Percentiles rank a stretch among this genome's conserved stretches.
Conservation (phyloP, 768 basidiomycete species). For the Suillus tomentosus region DNA sequence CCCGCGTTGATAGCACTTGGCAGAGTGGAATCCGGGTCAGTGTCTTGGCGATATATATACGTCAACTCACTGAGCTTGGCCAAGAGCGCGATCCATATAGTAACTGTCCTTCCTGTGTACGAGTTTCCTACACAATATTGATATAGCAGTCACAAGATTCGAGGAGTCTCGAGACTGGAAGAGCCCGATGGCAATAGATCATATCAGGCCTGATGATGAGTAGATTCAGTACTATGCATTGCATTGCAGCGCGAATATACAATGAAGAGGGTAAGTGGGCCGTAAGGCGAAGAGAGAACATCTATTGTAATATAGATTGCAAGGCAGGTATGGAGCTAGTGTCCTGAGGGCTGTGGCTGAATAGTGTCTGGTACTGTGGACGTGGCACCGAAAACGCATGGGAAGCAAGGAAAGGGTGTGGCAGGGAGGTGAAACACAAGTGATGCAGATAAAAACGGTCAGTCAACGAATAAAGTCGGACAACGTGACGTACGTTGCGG, state of each 20-base stretch:
- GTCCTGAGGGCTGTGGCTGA: slow-evolving; percentile 5
- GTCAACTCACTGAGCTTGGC: neutral
- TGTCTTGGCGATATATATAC: neutral
- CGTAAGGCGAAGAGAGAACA: neutral
- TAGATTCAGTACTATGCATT: slow-evolving; percentile 28
- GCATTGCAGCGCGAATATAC: slow-evolving; percentile 36
- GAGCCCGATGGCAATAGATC: neutral
- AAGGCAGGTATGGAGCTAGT: slow-evolving; percentile 5
- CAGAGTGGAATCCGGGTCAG: neutral
- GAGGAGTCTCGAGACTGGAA: neutral
- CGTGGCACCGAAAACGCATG: neutral
- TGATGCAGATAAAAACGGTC: neutral
- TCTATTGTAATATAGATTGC: slow-evolving; percentile 6
- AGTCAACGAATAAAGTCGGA: neutral
- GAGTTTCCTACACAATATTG: neutral
- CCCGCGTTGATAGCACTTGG: neutral
- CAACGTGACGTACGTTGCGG: slow-evolving; percentile 62
- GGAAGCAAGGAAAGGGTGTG: neutral
- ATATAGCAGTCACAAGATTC: neutral
- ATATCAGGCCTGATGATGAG: neutral
- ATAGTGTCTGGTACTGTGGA: slow-evolving; percentile 5
- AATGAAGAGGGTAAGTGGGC: slow-evolving; percentile 35
- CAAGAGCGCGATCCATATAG: neutral
- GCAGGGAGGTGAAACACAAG: neutral
- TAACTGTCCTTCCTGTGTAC: neutral